Evolutionary conservation across 1,284 basidiomycete genomes (phyloP).

Genomic region (Austroboletus novae-zelandiae): DNA sequence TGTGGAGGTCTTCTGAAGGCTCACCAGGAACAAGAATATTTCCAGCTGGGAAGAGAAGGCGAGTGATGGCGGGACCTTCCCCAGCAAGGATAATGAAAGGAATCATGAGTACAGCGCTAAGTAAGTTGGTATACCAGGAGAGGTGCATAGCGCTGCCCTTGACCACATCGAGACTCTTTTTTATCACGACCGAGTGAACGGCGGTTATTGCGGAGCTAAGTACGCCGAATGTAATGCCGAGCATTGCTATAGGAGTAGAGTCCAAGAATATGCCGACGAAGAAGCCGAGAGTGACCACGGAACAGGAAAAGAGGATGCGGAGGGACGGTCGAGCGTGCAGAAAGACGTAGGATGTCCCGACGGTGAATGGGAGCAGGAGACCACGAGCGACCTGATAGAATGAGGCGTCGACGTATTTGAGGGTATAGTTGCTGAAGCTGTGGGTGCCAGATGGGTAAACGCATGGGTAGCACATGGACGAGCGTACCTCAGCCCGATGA

Average conservation of each 20-base stretch:
- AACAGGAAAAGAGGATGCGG: constrained; percentile 67
- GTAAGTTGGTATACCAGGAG: constrained; percentile 82
- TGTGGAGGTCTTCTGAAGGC: constrained; percentile 47
- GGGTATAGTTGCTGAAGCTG: constrained; percentile 87
- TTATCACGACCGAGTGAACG: constrained; percentile 84
- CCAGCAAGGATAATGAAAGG: constrained; percentile 71
- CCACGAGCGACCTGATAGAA: constrained; percentile 92
- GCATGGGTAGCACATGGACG: neutral
- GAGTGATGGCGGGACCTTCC: constrained; percentile 60
- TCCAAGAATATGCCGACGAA: constrained; percentile 84
- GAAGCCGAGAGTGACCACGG: constrained; percentile 78
- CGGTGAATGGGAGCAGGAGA: constrained; percentile 83
- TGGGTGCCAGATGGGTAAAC: neutral
- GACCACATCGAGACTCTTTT: constrained; percentile 72
- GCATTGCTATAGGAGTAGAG: constrained; percentile 52
- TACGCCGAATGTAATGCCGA: constrained; percentile 76
- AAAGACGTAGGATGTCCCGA: constrained; percentile 71
- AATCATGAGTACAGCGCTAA: constrained; percentile 64
- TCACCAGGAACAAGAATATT: constrained; percentile 34
- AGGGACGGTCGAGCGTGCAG: constrained; percentile 72
- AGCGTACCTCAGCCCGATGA: constrained; percentile 73
- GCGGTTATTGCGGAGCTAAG: constrained; percentile 77
- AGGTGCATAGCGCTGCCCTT: constrained; percentile 76
- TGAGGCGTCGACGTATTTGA: constrained; percentile 89
- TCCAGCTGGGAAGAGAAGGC: constrained; percentile 52